A percentile compares a stretch with the other conserved stretches of the same genome.
phyloP scores from a whole-genome alignment of 352 stramenopile genomes.

The Phytophthora sojae region DNA sequence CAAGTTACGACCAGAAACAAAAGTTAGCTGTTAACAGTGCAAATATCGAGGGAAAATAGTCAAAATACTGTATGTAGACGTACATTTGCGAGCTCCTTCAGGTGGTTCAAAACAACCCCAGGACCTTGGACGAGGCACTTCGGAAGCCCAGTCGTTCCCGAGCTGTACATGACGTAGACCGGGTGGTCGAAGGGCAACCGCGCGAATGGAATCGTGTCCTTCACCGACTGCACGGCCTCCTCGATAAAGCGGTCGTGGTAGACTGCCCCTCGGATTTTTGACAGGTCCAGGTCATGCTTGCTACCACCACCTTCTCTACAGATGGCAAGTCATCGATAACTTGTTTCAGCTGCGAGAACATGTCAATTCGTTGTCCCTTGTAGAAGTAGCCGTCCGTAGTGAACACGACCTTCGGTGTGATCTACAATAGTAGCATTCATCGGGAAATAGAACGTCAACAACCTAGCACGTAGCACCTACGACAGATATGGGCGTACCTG shows the following conservation, averaged over 20 bases:
- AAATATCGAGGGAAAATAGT: neutral
- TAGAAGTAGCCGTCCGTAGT: conserved; percentile 83
- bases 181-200: conserved; percentile 88
- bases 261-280: conserved; percentile 56
- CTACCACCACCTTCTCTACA: conserved; percentile 66
- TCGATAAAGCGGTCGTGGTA: conserved; percentile 67
- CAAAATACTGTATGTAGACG: conserved; percentile 12
- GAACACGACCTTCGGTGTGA: conserved; percentile 81
- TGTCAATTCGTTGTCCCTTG: conserved; percentile 78
- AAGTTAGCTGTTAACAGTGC: neutral
- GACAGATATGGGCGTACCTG: conserved; percentile 42
- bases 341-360: conserved; percentile 60
- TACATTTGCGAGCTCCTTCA: conserved; percentile 85
- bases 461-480: neutral
- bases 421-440: conserved; percentile 33
- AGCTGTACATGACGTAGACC: conserved; percentile 91
- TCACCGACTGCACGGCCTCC: conserved; percentile 14
- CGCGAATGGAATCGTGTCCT: conserved; percentile 63
- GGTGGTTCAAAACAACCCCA: conserved; percentile 78
- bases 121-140: conserved; percentile 90
- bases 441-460: neutral
- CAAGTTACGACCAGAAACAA: neutral
- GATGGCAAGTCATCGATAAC: conserved; percentile 72
- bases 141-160: conserved; percentile 84
- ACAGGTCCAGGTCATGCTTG: conserved; percentile 68